These are phyloP conservation scores for Excoecaria agallocha DNA, from an alignment of 345 rosid genomes.

Conservation along the genomic window DNA sequence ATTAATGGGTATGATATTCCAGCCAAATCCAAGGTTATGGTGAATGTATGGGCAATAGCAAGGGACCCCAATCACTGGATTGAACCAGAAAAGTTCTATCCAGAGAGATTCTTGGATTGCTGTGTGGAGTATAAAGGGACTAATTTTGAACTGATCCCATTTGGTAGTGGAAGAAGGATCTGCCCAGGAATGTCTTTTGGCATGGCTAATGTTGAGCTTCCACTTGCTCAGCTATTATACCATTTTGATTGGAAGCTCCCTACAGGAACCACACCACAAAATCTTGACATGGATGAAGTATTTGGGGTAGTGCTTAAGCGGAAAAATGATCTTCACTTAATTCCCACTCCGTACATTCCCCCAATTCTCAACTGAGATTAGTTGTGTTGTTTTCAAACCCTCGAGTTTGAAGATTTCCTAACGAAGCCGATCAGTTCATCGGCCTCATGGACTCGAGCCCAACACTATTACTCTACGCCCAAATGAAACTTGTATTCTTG, in stretches of 20 bases:
- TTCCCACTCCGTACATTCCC: background rate
- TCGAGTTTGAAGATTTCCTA: too few relatives aligned
- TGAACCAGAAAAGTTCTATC: constrained; percentile 2
- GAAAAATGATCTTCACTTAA: background rate
- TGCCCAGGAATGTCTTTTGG: constrained; percentile 2
- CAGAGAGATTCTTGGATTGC: background rate
- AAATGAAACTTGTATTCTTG: too few relatives aligned
- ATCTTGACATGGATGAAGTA: background rate
- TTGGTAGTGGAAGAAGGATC: constrained; percentile 13
- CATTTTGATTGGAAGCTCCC: background rate
- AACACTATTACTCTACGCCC: too few relatives aligned
- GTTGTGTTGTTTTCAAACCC: too few relatives aligned
- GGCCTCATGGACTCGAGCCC: too few relatives aligned
- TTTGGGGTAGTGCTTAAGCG: background rate
- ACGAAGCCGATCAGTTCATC: too few relatives aligned
- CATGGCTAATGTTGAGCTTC: constrained; percentile 7
- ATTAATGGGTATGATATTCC: constrained; percentile 5
- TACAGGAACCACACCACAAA: background rate
- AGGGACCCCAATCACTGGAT: constrained; percentile 8
- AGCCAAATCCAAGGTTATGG: background rate
- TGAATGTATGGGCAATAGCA: constrained; percentile 9
- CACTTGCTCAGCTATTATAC: constrained; percentile 10
- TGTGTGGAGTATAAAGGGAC: background rate
- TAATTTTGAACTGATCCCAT: background rate
- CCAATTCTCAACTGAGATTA: background rate